Conservation (phyloP, 805 yeast genomes). For the Kodamaea sagamina region DNA sequence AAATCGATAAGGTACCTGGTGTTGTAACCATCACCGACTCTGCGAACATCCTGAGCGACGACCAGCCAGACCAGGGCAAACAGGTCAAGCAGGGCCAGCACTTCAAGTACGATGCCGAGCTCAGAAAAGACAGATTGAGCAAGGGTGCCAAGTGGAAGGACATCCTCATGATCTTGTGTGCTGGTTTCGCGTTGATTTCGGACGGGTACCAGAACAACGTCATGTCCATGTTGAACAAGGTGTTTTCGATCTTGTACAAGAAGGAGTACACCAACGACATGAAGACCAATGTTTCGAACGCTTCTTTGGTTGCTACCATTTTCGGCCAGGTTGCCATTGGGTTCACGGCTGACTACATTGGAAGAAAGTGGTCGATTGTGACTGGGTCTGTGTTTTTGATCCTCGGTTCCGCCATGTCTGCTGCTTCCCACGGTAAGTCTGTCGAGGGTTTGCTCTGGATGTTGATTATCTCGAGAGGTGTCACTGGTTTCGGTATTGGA, state of each 20-base stretch:
- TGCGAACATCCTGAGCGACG: constrained; percentile 6
- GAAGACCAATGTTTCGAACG: constrained; percentile 68
- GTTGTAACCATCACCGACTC: constrained; percentile 8
- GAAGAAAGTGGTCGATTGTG: constrained; percentile 71
- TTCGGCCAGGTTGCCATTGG: constrained; percentile 72
- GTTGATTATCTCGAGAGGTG: constrained; percentile 72
- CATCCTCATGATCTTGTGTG: constrained; percentile 52
- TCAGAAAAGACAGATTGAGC: constrained; percentile 30
- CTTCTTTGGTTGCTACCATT: constrained; percentile 68
- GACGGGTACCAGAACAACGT: constrained; percentile 79
- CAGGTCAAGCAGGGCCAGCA: constrained; percentile 12
- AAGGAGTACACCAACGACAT: constrained; percentile 44
- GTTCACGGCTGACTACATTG: constrained; percentile 61
- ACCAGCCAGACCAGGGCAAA: constrained; percentile 9
- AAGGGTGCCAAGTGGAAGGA: constrained; percentile 31
- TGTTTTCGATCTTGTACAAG: constrained; percentile 53
- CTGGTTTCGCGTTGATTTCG: constrained; percentile 74
- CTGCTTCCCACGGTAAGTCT: constrained; percentile 66
- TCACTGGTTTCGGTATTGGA: constrained; percentile 77
- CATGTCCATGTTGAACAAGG: constrained; percentile 67
- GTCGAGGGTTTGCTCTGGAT: constrained; percentile 73
- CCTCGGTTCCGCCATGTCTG: constrained; percentile 63
- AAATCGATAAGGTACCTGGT: constrained; percentile 5
- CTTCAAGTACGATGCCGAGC: constrained; percentile 35
- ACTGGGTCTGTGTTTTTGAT: constrained; percentile 62